Evolutionary conservation across 1,139 yeast genomes (phyloP), one percentile per base, ranked within the genome.

Genomic region (Candida freyschussii): DNA sequence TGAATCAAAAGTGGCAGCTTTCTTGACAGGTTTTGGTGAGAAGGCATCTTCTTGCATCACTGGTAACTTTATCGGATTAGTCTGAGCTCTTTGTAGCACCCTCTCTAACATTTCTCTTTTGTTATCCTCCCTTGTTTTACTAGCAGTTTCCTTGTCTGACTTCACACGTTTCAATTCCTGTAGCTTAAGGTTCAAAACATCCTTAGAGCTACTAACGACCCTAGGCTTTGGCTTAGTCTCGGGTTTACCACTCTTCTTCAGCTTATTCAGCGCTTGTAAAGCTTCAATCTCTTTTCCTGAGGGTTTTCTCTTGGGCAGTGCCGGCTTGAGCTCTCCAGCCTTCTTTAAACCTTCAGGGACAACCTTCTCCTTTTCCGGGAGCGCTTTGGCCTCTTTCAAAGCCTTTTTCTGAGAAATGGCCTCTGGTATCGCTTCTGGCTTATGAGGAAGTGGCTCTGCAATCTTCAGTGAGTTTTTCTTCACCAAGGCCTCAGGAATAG

Each of bases 241-340:
- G 8, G 33, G 26, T 4, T 13, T 10, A 5, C 23, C 39, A 10
- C 32, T 12, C 25, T 38, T 38, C 30, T 38, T 41, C 21, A 41
- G 20, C 8, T 23, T 30, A 12, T 21, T 29, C 19, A 34, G 18
- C 2, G 27, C 30, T 10, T 33, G 20, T 3, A 38, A 43, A 0
- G 76, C 75, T 30, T 57, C 62, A 7, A 47, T 17, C 13, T 48
- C 43, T 19, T 43, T 37, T 4, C 25, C 33, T 0, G 48, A 40
- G 4, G 43, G 39, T 30, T 50, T 48, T 17, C 50, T 30, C 17
- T 32, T 17, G 6, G 51, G 50, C 5, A 34, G 33, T 1, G 50
- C 40, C 10, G 53, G 52, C 24, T 45, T 48, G 19, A 47, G 17
- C n/a, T 28, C 24, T 7, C 37, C 28, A 7, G 34, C 21, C 29